Percentiles rank a stretch among this genome's conserved stretches.
Evolutionary conservation across 2,329 filamentous ascomycete genomes (phyloP).

Genomic region (Penicillium thymicola): DNA sequence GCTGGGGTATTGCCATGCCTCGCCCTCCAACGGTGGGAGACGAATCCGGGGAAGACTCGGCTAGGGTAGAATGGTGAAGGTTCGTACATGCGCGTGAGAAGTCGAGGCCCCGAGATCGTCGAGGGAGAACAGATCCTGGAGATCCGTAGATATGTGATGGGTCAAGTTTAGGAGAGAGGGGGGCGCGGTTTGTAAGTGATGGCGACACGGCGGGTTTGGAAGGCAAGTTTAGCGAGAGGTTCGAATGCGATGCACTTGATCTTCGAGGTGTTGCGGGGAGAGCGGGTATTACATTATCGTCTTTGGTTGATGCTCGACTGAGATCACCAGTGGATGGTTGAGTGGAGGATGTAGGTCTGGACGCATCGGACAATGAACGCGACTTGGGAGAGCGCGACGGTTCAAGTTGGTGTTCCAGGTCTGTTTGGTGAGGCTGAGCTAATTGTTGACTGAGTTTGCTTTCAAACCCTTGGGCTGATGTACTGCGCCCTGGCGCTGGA

Average conservation of each 20-base stretch:
- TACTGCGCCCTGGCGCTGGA: conserved; percentile 20
- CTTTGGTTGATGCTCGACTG: conserved; percentile 57
- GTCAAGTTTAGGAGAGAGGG: conserved; percentile 83
- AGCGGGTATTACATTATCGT: conserved; percentile 58
- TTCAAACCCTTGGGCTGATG: conserved; percentile 27
- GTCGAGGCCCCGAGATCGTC: conserved; percentile 84
- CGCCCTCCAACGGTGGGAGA: conserved; percentile 79
- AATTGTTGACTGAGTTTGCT: conserved; percentile 40
- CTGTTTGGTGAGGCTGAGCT: conserved; percentile 23
- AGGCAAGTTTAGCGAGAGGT: conserved; percentile 69
- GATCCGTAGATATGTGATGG: conserved; percentile 80
- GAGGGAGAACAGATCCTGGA: conserved; percentile 80
- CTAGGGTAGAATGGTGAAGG: conserved; percentile 90
- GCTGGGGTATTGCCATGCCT: conserved; percentile 57
- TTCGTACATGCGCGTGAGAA: conserved; percentile 92
- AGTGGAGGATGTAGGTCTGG: conserved; percentile 56
- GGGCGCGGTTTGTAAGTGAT: conserved; percentile 56
- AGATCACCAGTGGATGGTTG: conserved; percentile 58
- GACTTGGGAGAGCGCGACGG: conserved; percentile 48
- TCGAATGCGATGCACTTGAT: conserved; percentile 59
- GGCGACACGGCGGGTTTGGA: conserved; percentile 49
- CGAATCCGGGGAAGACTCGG: conserved; percentile 84
- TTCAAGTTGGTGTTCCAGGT: conserved; percentile 15
- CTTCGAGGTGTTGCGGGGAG: conserved; percentile 70
- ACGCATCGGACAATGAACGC: conserved; percentile 65